phyloP scores from a whole-genome alignment of 2,329 filamentous ascomycete genomes.

The Dactylonectria macrodidyma region DNA sequence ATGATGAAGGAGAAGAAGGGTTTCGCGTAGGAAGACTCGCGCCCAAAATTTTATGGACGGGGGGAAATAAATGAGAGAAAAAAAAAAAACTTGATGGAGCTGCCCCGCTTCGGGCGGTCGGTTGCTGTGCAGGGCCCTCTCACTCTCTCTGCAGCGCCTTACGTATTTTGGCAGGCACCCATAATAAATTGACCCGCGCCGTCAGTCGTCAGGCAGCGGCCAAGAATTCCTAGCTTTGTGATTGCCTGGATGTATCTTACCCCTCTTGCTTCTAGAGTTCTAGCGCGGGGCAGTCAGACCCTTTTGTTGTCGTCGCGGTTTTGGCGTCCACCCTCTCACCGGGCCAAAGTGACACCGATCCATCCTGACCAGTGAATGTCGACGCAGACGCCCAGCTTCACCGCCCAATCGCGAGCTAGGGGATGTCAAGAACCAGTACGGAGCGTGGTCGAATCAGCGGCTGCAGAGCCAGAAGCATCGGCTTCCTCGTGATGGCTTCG shows the following conservation, averaged over 20 bases:
- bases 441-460: neutral
- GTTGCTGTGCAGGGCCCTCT: neutral
- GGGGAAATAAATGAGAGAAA: constrained; percentile 15
- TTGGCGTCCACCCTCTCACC: constrained; percentile 9
- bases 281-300: constrained; percentile 33
- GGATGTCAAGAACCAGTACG: neutral
- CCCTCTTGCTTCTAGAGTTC: constrained; percentile 5
- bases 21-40: constrained; percentile 20
- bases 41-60: constrained; percentile 29
- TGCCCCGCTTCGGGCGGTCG: constrained; percentile 30
- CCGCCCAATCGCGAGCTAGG: constrained; percentile 9
- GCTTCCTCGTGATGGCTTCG: neutral
- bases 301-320: constrained; percentile 18
- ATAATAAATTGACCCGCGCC: neutral
- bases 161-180: constrained; percentile 1
- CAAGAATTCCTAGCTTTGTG: neutral
- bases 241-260: constrained; percentile 13
- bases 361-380: constrained; percentile 2
- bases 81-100: constrained; percentile 32
- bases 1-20: constrained; percentile 29
- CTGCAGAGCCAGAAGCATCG: neutral
- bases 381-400: constrained; percentile 2
- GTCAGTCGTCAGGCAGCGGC: constrained; percentile 12
- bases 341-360: constrained; percentile 26
- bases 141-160: neutral